These are phyloP conservation scores for Maudiozyma barnettii DNA, from an alignment of 805 yeast species.

Conservation along the genomic window DNA sequence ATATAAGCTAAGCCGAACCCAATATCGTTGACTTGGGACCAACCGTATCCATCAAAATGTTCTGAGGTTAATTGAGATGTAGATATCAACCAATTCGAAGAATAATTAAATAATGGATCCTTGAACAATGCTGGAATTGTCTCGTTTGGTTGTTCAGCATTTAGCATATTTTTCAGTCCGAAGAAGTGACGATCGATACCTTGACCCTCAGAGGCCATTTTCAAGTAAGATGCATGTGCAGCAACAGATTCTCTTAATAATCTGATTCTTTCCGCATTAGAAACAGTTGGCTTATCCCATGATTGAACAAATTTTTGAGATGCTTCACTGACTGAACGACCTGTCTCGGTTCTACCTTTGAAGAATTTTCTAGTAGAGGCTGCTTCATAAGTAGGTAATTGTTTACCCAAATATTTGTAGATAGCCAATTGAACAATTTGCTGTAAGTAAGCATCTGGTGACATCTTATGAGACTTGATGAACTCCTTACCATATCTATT, in stretches of 20 bases:
- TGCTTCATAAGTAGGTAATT: slow-evolving; percentile 89
- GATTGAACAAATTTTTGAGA: slow-evolving; percentile 60
- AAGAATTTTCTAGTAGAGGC: slow-evolving; percentile 87
- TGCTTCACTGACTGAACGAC: slow-evolving; percentile 72
- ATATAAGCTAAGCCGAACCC: slow-evolving; percentile 93
- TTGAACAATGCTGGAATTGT: slow-evolving; percentile 61
- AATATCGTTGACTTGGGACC: slow-evolving; percentile 88
- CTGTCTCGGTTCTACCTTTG: slow-evolving; percentile 91
- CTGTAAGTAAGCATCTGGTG: slow-evolving; percentile 92
- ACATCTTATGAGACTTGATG: slow-evolving; percentile 73
- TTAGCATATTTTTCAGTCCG: slow-evolving; percentile 69
- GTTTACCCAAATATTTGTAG: slow-evolving; percentile 68
- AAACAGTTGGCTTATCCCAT: slow-evolving; percentile 46
- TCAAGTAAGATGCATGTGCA: slow-evolving; percentile 65
- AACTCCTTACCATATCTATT: slow-evolving; percentile 77
- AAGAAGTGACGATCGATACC: slow-evolving; percentile 93
- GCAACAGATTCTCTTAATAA: slow-evolving; percentile 64
- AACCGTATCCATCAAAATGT: slow-evolving; percentile 85
- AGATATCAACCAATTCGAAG: slow-evolving; percentile 77
- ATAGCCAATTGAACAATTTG: slow-evolving; percentile 86
- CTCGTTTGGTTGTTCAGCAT: slow-evolving; percentile 22
- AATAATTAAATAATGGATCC: slow-evolving; percentile 69
- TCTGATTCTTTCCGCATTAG: slow-evolving; percentile 47
- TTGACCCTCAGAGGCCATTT: slow-evolving; percentile 70
- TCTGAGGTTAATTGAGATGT: slow-evolving; percentile 85